These are phyloP conservation scores for Phytopythium oedochilum DNA, from an alignment of 352 stramenopile species.

Conservation along the genomic window DNA sequence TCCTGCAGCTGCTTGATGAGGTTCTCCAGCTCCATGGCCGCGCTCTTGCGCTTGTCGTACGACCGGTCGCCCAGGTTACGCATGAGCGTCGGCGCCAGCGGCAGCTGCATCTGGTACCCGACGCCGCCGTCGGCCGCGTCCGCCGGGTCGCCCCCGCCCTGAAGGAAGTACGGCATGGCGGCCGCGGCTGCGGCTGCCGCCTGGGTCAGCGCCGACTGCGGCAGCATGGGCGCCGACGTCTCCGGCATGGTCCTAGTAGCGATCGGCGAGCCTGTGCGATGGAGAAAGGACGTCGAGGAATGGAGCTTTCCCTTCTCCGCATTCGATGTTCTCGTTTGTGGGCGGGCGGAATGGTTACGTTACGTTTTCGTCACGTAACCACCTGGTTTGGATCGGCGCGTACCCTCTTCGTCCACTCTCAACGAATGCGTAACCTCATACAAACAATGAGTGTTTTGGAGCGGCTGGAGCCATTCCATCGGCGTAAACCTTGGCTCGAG, in stretches of 20 bases:
- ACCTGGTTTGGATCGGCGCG: not conserved
- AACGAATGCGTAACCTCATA: too few relatives aligned
- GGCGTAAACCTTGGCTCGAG: not conserved
- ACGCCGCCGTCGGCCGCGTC: constrained; percentile 9
- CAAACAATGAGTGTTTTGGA: not conserved
- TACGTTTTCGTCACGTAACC: not conserved
- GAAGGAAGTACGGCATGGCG: constrained; percentile 40
- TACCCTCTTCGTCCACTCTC: too few relatives aligned
- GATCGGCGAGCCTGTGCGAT: too few relatives aligned
- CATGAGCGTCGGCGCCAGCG: constrained; percentile 73
- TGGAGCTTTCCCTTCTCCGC: not conserved
- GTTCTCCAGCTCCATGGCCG: constrained; percentile 98
- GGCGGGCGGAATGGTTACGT: not conserved
- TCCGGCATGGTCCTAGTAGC: constrained; percentile 32
- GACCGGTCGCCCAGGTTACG: constrained; percentile 95
- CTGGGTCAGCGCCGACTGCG: constrained; percentile 53
- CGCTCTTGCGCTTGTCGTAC: constrained; percentile 99
- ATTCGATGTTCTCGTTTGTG: not conserved
- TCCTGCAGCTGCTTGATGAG: constrained; percentile 97
- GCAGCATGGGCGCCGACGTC: constrained; percentile 37
- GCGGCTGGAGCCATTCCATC: not conserved
- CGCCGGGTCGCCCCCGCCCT: constrained; percentile 15
- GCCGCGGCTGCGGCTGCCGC: constrained; percentile 29
- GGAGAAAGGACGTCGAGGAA: not conserved
- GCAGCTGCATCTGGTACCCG: constrained; percentile 51